Evolutionary conservation across 495 filamentous ascomycete species (phyloP).

Genomic region (Annulohypoxylon maeteangense): DNA sequence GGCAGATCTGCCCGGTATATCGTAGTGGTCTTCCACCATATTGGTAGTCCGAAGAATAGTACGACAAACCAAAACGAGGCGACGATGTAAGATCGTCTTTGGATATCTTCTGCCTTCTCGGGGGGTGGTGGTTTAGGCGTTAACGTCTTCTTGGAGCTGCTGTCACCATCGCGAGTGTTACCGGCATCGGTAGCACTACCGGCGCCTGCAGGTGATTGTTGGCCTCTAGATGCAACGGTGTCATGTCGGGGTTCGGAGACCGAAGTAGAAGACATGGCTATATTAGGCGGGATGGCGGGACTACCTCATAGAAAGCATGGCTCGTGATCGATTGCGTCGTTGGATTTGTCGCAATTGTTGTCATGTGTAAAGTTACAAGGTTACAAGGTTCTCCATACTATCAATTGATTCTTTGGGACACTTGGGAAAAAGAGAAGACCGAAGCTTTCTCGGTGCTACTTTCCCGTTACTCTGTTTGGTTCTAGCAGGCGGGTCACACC

Average conservation of each 20-base stretch:
- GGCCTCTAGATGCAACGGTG: not conserved
- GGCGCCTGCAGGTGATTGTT: constrained; percentile 6
- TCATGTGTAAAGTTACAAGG: constrained; percentile 1
- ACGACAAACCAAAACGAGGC: constrained; percentile 92
- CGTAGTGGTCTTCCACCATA: constrained; percentile 97
- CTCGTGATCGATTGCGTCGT: constrained; percentile 23
- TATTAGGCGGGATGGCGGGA: constrained; percentile 4
- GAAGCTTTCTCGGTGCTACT: constrained; percentile 13
- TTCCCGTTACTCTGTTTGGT: not conserved
- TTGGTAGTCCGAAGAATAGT: constrained; percentile 83
- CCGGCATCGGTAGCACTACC: not conserved
- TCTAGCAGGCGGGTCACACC: not conserved
- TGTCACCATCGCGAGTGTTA: not conserved
- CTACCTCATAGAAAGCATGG: constrained; percentile 32
- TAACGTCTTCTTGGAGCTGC: constrained; percentile 11
- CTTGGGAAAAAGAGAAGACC: not conserved
- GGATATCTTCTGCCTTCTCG: constrained; percentile 75
- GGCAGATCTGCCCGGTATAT: constrained; percentile 91
- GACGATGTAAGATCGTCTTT: constrained; percentile 76
- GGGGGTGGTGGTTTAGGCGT: constrained; percentile 70
- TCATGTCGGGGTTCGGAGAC: constrained; percentile 26
- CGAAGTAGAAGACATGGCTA: constrained; percentile 35
- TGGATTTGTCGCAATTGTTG: constrained; percentile 29
- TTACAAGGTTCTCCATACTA: not conserved
- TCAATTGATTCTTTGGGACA: not conserved